Base-by-base conservation (phyloP, 106 monocot species). In the Dactylorhiza incarnata region DNA sequence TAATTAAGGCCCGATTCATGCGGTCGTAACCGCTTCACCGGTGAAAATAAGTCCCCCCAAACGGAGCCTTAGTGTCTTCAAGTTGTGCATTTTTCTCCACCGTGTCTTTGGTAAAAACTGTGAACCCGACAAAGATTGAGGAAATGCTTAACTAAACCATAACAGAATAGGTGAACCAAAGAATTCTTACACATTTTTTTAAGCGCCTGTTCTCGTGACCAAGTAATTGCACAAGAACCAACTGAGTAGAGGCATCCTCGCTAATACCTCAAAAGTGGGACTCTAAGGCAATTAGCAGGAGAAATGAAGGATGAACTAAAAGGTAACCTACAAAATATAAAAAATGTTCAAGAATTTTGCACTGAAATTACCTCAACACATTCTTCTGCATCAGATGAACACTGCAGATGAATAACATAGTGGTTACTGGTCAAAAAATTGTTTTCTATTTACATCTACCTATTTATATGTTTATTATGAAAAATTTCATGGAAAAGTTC, bases 181-280 rank as follows among this genome's bases (percentile, higher is more conserved):
- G 62, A 81, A 9, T 52, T 13, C 82, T 83, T 83, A 83, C 80
- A 29, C 61, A 66, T 75, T 77, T n/a, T n/a, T 75, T 71, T 74
- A 81, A 48, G 78, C 63, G 70, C 52, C 79, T 82, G 59, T 80
- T 73, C 44, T 83, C 74, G 6, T 45, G 22, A 72, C 78, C 53
- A 58, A 45, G 24, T 58, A 84, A 56, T 77, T 71, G 83, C 66
- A 81, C 76, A 49, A 93, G 62, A 58, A 87, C 54, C 73, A 89
- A 75, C 48, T 87, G 84, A 80, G 77, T 76, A 53, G 85, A 83
- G 55, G 66, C 49, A 15, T 86, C 80, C 56, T 89, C 83, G 25
- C 92, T 92, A 49, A 16, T 17, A 9, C 0, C 45, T 16, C 13
- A 70, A 43, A 71, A 15, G 19, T 14, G 15, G 26, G 29, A 24